Percentiles rank a stretch among this genome's conserved stretches.
phyloP scores from a whole-genome alignment of 75 land plant species.

The Azolla pinnata region DNA sequence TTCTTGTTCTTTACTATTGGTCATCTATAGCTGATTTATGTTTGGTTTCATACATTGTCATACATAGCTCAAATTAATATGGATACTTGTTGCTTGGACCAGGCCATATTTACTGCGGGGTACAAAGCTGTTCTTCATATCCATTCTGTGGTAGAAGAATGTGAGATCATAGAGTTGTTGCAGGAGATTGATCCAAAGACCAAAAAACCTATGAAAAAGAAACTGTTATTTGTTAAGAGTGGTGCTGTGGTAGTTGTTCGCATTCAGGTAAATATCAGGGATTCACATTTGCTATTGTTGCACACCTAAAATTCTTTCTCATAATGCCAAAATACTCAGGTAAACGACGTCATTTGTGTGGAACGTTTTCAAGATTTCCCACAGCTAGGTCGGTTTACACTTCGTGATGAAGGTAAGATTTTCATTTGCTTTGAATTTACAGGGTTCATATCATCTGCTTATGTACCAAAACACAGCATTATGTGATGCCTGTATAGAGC shows the following conservation, averaged over 20 bases:
- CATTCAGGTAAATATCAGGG: slow-evolving; percentile 53
- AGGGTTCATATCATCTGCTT: not conserved
- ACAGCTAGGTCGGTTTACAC: slow-evolving; percentile 93
- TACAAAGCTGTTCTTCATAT: slow-evolving; percentile 94
- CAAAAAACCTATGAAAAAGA: slow-evolving; percentile 76
- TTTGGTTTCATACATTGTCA: too few species aligned
- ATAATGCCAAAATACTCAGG: slow-evolving; percentile 28
- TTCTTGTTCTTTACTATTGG: too few species aligned
- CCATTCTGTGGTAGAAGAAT: slow-evolving; percentile 93
- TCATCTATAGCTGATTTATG: too few species aligned
- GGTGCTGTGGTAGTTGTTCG: slow-evolving; percentile 86
- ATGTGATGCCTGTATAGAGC: too few species aligned
- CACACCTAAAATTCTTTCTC: not conserved
- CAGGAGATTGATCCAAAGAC: slow-evolving; percentile 93
- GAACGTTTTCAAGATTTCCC: slow-evolving; percentile 85
- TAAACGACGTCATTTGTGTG: slow-evolving; percentile 66
- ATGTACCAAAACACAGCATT: too few species aligned
- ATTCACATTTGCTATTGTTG: not conserved
- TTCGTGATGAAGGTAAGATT: slow-evolving; percentile 81
- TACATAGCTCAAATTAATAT: too few species aligned
- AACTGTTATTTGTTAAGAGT: slow-evolving; percentile 78
- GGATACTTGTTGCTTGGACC: not conserved
- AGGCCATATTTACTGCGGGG: slow-evolving; percentile 98
- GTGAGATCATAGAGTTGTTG: slow-evolving; percentile 83
- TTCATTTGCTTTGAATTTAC: not conserved